Base-by-base conservation (phyloP, 192 early-diverging fungal species). In the Coemansia sp. region DNA sequence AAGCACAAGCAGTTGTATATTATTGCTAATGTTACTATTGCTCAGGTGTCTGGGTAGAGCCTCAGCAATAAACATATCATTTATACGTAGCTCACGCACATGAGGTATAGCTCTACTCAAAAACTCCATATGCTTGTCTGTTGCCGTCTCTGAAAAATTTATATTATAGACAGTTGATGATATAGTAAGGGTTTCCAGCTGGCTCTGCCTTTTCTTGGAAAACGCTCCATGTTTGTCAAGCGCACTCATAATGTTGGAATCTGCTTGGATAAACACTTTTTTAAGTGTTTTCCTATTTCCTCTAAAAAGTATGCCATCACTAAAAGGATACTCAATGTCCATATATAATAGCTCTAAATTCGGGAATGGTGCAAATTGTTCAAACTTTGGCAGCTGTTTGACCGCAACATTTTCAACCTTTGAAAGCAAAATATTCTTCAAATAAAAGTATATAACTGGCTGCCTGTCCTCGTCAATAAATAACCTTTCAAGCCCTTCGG, bases 371-470 rank as follows among this genome's bases (percentile, higher is more conserved):
- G 21, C 51, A 53, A 53, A 45, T n/a, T 45, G 41, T n/a, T 21
- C 56, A 57, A 38, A 60, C 12, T 60, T 60, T 9, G 58, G 58
- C 27, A 60, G 24, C 1, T 27, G 21, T 47, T 24, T 60, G 25
- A 47, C 23, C 9, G 10, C 27, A 29, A 47, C 12, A 11, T 60
- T 43, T 12, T 19, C 22, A 15, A 14, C 19, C 12, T 60, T 41
- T 25, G 24, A 47, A 15, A 60, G n/a, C 3, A 47, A 21, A 47
- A 60, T 27, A 2, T 12, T 23, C 14, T 12, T 47, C 27, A 60
- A n/a, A 29, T 60, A 47, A 5, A 22, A 37, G 22, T 60, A 60
- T 2, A 47, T 47, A 24, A 60, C 47, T 24, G 41, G 41, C 25
- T 24, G 24, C 22, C 37, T 22, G 24, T 43, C 2, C 22, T 48